These are phyloP conservation scores for Fusarium sp. DNA, from an alignment of 2,329 filamentous ascomycete genomes.

Conservation along the genomic window DNA sequence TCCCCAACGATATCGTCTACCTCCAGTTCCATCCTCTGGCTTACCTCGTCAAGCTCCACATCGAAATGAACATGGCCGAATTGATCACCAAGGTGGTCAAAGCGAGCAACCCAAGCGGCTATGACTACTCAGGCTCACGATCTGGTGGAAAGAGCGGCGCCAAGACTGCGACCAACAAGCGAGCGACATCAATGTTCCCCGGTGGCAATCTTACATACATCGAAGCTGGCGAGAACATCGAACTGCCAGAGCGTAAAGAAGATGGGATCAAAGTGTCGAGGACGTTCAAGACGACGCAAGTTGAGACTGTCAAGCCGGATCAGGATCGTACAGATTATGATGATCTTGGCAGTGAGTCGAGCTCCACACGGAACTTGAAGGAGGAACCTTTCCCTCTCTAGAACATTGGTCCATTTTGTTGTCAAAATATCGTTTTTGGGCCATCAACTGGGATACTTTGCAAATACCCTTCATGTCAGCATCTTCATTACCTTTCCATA, in stretches of 20 bases:
- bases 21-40: constrained; percentile 64
- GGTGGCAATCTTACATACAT: constrained; percentile 37
- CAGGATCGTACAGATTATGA: constrained; percentile 35
- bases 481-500: background rate
- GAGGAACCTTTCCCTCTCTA: constrained; percentile 27
- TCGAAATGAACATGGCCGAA: constrained; percentile 65
- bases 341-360: constrained; percentile 43
- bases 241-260: constrained; percentile 29
- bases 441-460: background rate
- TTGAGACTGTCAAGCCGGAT: constrained; percentile 31
- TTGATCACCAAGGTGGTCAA: constrained; percentile 57
- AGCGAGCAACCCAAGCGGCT: constrained; percentile 41
- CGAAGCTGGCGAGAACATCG: constrained; percentile 38
- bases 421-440: no score
- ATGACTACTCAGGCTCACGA: constrained; percentile 40
- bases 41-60: constrained; percentile 64
- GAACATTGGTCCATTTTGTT: no score
- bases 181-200: constrained; percentile 36
- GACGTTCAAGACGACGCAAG: constrained; percentile 42
- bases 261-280: constrained; percentile 43
- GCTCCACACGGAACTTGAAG: constrained; percentile 42
- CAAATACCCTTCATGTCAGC: no score
- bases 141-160: constrained; percentile 36
- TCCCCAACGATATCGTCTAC: constrained; percentile 47
- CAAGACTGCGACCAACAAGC: constrained; percentile 18